Evolutionary conservation across 2,329 filamentous ascomycete genomes (phyloP), one percentile per base, ranked within the genome.

Genomic region (Fusarium palustre): DNA sequence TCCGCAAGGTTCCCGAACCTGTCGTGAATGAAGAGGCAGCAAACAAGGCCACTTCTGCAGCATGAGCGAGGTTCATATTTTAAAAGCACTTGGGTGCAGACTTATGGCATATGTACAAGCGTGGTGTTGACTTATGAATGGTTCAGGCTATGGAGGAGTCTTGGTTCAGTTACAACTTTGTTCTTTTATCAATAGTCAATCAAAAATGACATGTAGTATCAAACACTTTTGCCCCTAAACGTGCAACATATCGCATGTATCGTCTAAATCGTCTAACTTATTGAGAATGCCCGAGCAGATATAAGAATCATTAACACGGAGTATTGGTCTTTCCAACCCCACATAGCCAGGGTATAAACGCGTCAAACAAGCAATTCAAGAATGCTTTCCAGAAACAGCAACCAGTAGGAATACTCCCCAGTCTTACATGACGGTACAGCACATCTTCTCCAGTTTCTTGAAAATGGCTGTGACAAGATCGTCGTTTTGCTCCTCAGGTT

Each of bases 371-470:
- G 54, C 46, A 60, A 18, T 45, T 18, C 55, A 46, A 43, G 43
- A 45, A 46, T 30, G 28, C 16, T 31, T 47, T 31, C 56, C 41
- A 64, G 16, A 49, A 47, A 34, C 46, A 24, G 61, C 31, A 62
- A 33, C 28, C n/a, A 39, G 22, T 13, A 68, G 47, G 49, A 49
- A 49, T 50, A 60, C 48, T 45, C 30, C 65, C 66, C 59, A 33
- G 12, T 36, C 52, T 60, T 82, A 95, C 92, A 94, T 94, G 74
- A 95, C 87, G 39, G 88, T 82, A 82, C 92, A 94, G 80, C 91
- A 94, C 61, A 81, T 82, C 79, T 88, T 89, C 77, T 89, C 88
- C 77, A 93, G 77, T 80, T 89, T 89, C 82, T 86, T 10, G 87
- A 86, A 68, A 89, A 84, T 69, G 88, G 74, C 72, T 91, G 81